Conservation (phyloP, 768 basidiomycete genomes). For the Mycena albidolilacea region DNA sequence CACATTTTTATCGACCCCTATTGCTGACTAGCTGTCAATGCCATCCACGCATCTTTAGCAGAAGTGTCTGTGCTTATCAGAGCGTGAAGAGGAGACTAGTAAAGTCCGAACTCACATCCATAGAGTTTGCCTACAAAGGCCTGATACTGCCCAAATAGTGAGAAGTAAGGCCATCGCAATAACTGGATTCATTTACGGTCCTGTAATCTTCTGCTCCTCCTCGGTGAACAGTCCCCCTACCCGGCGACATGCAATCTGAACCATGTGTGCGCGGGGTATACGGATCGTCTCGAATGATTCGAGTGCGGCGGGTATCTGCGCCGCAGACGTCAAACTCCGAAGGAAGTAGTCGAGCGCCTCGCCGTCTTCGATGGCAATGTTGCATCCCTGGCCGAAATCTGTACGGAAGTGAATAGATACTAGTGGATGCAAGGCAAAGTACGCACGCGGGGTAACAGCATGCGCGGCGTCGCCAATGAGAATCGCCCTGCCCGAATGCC, state of each 20-base stretch:
- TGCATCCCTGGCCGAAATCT: constrained; percentile 47
- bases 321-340: constrained; percentile 8
- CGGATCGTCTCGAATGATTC: constrained; percentile 27
- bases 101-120: too few relatives aligned
- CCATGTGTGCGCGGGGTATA: constrained; percentile 33
- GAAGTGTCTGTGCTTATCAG: too few relatives aligned
- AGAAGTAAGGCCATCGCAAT: too few relatives aligned
- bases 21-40: too few relatives aligned
- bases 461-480: constrained; percentile 37
- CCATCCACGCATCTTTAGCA: too few relatives aligned
- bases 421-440: neutral
- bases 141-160: too few relatives aligned
- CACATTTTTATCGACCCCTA: too few relatives aligned
- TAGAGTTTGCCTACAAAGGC: too few relatives aligned
- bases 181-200: too few relatives aligned
- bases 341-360: constrained; percentile 51
- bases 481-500: constrained; percentile 28
- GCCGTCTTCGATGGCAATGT: constrained; percentile 53
- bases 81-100: too few relatives aligned
- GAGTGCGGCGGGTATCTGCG: constrained; percentile 24
- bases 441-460: constrained; percentile 34
- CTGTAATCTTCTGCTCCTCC: too few relatives aligned
- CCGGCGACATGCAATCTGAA: constrained; percentile 36
- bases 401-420: neutral
- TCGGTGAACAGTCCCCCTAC: neutral